These are phyloP conservation scores for Fraxinus latifolia DNA, from an alignment of 305 asterid species.

Conservation along the genomic window DNA sequence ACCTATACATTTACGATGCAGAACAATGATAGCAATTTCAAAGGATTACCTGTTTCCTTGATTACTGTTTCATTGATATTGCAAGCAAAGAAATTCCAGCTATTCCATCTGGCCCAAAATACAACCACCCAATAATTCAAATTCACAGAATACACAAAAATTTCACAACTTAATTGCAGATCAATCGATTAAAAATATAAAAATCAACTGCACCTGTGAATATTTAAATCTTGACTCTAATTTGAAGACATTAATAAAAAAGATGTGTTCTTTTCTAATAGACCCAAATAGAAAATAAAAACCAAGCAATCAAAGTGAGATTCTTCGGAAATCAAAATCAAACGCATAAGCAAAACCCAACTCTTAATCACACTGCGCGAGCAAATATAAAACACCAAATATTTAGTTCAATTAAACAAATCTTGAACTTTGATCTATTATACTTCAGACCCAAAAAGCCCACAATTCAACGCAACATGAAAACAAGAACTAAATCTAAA, in stretches of 20 bases:
- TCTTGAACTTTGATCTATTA: neutral
- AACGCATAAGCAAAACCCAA: slow-evolving; percentile 1
- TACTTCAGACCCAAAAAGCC: neutral
- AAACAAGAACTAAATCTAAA: neutral
- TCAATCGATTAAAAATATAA: neutral
- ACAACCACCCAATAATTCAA: slow-evolving; percentile 22
- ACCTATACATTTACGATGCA: slow-evolving; percentile 4
- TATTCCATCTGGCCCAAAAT: slow-evolving; percentile 60
- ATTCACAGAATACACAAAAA: neutral
- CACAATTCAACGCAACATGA: neutral
- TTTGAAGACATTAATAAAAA: slow-evolving; percentile 1
- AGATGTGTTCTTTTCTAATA: neutral
- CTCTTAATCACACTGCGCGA: neutral
- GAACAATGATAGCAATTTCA: slow-evolving; percentile 11
- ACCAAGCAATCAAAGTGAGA: neutral
- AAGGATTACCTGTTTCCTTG: slow-evolving; percentile 71
- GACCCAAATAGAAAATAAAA: neutral
- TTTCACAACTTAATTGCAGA: neutral
- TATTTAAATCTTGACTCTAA: neutral
- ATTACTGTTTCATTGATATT: slow-evolving; percentile 68
- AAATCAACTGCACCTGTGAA: slow-evolving; percentile 4
- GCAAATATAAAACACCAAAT: neutral
- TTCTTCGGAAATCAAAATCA: neutral
- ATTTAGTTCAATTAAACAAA: neutral
- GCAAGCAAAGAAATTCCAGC: slow-evolving; percentile 87